Percentiles rank a stretch among this genome's conserved stretches.
Conservation (phyloP, 2,329 filamentous ascomycete genomes). For the Grosmannia penicillata region DNA sequence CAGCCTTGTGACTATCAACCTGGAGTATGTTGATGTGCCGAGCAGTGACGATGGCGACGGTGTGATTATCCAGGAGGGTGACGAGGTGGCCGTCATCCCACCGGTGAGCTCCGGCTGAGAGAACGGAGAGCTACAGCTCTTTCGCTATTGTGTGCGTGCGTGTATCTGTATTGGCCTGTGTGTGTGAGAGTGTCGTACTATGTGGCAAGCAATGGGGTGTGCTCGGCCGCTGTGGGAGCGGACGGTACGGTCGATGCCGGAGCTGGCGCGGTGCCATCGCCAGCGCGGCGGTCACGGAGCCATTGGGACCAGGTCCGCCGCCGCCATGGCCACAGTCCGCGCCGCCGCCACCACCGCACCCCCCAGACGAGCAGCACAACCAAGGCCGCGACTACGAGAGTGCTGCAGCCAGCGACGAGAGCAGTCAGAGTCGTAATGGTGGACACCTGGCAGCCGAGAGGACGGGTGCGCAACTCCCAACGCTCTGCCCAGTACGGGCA, state of each 20-base stretch:
- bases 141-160: background rate
- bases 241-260: too few species aligned
- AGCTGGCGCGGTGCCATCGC: background rate
- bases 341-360: slow-evolving; percentile 4
- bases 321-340: background rate
- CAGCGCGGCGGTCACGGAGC: background rate
- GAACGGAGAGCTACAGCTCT: background rate
- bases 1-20: slow-evolving; percentile 65
- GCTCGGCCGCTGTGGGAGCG: slow-evolving; percentile 7
- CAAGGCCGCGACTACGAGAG: slow-evolving; percentile 15
- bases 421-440: slow-evolving; percentile 24
- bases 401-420: slow-evolving; percentile 18
- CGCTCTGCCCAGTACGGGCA: slow-evolving; percentile 36
- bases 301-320: background rate
- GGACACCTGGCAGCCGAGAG: slow-evolving; percentile 25
- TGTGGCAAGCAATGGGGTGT: slow-evolving; percentile 11
- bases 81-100: slow-evolving; percentile 79
- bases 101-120: slow-evolving; percentile 70
- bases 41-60: slow-evolving; percentile 10
- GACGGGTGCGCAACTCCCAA: slow-evolving; percentile 25
- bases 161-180: too few species aligned
- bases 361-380: slow-evolving; percentile 10
- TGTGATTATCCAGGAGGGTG: slow-evolving; percentile 49
- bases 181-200: background rate
- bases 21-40: slow-evolving; percentile 63